Evolutionary conservation across 305 asterid genomes (phyloP).

Genomic region (Fraxinus dipetala): DNA sequence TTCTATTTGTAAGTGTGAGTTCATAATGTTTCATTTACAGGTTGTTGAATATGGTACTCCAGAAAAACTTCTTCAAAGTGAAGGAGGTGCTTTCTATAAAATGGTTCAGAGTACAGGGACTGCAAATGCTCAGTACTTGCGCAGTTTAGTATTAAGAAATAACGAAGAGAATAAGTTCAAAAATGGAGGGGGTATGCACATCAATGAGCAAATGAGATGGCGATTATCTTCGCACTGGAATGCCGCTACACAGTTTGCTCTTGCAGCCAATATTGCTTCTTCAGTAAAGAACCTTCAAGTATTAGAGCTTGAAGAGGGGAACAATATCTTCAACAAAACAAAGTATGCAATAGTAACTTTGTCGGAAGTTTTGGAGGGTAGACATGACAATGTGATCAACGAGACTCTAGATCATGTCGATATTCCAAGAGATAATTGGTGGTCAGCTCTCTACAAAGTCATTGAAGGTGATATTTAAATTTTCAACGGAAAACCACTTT

Average conservation of each 20-base stretch:
- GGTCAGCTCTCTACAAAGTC: conserved; percentile 63
- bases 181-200: conserved; percentile 22
- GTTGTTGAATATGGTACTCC: conserved; percentile 73
- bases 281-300: conserved; percentile 47
- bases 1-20: background rate
- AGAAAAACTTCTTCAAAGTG: conserved; percentile 50
- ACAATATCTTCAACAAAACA: conserved; percentile 44
- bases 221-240: conserved; percentile 52
- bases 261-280: conserved; percentile 44
- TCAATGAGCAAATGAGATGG: conserved; percentile 16
- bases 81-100: conserved; percentile 58
- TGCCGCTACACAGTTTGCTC: conserved; percentile 52
- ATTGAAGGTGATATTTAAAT: conserved; percentile 50
- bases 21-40: conserved; percentile 29
- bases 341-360: conserved; percentile 57
- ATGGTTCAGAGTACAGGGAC: conserved; percentile 82
- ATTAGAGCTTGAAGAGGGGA: conserved; percentile 30
- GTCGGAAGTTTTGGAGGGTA: conserved; percentile 60
- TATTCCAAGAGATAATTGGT: conserved; percentile 56
- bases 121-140: conserved; percentile 76
- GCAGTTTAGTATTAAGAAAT: conserved; percentile 44
- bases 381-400: conserved; percentile 47
- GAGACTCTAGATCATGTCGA: conserved; percentile 48
- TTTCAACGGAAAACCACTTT: background rate
- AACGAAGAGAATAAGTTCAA: conserved; percentile 24